Base-by-base conservation (phyloP, 2,329 filamentous ascomycete genomes). In the Apiospora rasikravindrae region DNA sequence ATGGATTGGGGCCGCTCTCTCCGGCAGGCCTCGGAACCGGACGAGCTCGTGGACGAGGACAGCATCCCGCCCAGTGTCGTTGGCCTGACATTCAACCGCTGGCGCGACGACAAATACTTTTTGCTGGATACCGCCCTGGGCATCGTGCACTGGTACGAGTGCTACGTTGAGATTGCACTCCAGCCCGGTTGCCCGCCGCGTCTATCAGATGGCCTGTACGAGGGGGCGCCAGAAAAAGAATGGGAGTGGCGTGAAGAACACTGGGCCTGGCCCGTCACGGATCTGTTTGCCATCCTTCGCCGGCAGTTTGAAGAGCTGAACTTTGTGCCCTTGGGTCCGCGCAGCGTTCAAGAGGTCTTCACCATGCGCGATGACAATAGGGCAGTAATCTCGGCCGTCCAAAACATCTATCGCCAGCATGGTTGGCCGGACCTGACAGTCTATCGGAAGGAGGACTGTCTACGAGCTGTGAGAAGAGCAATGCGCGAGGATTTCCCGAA, bases 11-110 rank as follows among this genome's bases (percentile, higher is more conserved):
- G 42, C 64, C 33, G 5, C 29, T 6, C 16, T 16, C 37, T 42
- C 22, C 42, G 33, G 6, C 7, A 24, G 1, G 14, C 14, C 64
- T 24, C 64, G 2, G 37, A 45, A 42, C 44, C 67, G 44, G 4
- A 6, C 1, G 42, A 37, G 37, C 26, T 51, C 19, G 24, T 45
- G 40, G 37, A 45, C 0, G 40, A 47, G 42, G 64, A 53, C 14
- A 22, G 10, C n/a, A 69, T 71, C 16, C 71, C 71, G 22, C 40
- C 71, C 11, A 42, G 66, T 22, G 44, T 71, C 51, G 29, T 71
- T 24, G 67, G 71, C 2, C 29, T 71, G 24, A 53, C 67, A 5
- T 47, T n/a, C 10, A 33, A 45, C 7, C 29, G 51, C 44, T 19
- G 49, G 51, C 40, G 51, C 11, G 7, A 40, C 22, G 19, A 6